Percentiles rank a stretch among this genome's conserved stretches.
phyloP scores from a whole-genome alignment of 1,139 yeast species.

The Saccharomycopsis hybrid region DNA sequence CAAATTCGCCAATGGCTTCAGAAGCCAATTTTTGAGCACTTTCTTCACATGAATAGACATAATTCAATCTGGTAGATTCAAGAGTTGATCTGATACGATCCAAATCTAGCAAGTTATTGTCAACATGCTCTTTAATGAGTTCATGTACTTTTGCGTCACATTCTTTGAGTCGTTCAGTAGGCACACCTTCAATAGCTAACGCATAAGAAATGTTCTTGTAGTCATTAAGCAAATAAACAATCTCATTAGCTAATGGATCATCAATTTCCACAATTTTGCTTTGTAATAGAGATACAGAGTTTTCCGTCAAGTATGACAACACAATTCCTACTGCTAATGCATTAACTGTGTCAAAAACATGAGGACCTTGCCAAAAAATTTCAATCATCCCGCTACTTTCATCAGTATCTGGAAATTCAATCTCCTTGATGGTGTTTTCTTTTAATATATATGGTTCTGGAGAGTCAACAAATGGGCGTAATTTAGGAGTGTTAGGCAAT shows the following conservation, averaged over 20 bases:
- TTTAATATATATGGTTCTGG: constrained; percentile 36
- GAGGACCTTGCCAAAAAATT: constrained; percentile 82
- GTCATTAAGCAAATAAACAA: constrained; percentile 65
- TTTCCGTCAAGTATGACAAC: constrained; percentile 70
- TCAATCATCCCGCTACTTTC: constrained; percentile 76
- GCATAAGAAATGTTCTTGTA: constrained; percentile 52
- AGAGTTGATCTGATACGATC: constrained; percentile 60
- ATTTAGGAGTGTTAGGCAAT: constrained; percentile 31
- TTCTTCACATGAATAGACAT: constrained; percentile 60
- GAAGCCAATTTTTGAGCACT: constrained; percentile 55
- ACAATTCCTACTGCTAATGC: constrained; percentile 67
- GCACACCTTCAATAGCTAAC: constrained; percentile 66
- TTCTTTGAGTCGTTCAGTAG: constrained; percentile 51
- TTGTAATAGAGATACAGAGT: constrained; percentile 64
- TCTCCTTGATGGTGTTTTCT: constrained; percentile 37
- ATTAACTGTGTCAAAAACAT: constrained; percentile 42
- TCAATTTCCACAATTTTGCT: constrained; percentile 72
- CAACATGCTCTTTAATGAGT: constrained; percentile 46
- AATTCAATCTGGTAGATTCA: constrained; percentile 57
- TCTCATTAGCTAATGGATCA: constrained; percentile 73
- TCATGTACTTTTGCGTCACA: constrained; percentile 47
- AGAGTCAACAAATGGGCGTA: constrained; percentile 81
- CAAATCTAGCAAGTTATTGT: constrained; percentile 50
- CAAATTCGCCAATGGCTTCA: constrained; percentile 68
- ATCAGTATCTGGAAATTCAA: constrained; percentile 85